phyloP scores from a whole-genome alignment of 176 grass and related monocot genomes.

The Secale cereale region DNA sequence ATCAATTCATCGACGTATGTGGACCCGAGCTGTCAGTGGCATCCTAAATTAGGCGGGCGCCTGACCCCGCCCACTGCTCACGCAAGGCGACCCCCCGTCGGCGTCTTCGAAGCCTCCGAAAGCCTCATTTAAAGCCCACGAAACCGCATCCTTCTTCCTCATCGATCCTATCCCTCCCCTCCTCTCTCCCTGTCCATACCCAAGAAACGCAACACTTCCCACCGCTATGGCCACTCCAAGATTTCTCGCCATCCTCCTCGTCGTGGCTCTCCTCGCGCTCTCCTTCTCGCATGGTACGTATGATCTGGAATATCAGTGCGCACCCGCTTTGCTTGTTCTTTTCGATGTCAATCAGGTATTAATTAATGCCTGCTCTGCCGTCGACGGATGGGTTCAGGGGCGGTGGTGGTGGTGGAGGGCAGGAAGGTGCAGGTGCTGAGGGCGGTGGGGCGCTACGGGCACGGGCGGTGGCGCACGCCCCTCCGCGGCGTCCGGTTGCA shows the following conservation, averaged over 20 bases:
- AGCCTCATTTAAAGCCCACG: conserved; percentile 46
- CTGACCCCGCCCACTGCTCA: background rate
- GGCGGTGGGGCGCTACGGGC: background rate
- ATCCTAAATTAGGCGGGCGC: conserved; percentile 12
- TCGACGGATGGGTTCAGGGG: conserved; percentile 7
- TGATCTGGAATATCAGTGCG: background rate
- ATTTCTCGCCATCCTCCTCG: conserved; percentile 16
- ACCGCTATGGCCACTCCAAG: conserved; percentile 28
- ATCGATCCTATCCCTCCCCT: background rate
- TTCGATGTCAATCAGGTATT: background rate
- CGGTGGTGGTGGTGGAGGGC: background rate
- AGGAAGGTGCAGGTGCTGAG: conserved; percentile 30
- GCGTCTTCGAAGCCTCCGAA: conserved; percentile 44
- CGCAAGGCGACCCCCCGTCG: background rate
- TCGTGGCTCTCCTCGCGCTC: conserved; percentile 28
- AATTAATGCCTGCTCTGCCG: background rate
- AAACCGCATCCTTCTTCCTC: background rate
- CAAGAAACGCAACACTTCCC: background rate
- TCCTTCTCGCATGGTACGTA: conserved; percentile 27
- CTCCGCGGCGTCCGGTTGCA: conserved; percentile 2
- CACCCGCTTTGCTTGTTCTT: background rate
- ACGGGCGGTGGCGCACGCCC: background rate
- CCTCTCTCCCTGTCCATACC: background rate
- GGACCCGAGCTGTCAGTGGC: background rate
- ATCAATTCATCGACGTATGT: background rate